Evolutionary conservation across 176 grass and related monocot species (phyloP).

Genomic region (Bromus sterilis): DNA sequence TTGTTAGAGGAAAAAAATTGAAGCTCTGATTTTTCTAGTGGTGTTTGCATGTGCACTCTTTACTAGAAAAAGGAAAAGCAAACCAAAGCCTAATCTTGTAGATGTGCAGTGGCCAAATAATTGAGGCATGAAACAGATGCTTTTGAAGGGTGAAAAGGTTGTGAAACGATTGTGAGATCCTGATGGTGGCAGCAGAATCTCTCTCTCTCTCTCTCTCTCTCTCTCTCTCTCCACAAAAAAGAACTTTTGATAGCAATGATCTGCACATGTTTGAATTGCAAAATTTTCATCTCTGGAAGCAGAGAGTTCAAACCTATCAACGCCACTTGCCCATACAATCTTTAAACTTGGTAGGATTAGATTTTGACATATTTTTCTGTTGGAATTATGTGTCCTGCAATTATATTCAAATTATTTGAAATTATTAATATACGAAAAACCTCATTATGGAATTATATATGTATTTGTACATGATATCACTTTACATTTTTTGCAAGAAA

Average conservation of each 20-base stretch:
- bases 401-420: too few relatives aligned
- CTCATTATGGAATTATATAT: too few relatives aligned
- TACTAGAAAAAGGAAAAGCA: not conserved
- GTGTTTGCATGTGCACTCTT: not conserved
- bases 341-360: not conserved
- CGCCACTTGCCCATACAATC: not conserved
- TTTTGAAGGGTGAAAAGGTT: not conserved
- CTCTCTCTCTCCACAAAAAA: not conserved
- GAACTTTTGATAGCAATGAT: not conserved
- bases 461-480: too few relatives aligned
- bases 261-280: not conserved
- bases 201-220: not conserved
- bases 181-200: not conserved
- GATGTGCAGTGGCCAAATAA: slow-evolving; percentile 3
- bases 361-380: not conserved
- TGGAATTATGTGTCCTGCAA: too few relatives aligned
- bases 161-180: not conserved
- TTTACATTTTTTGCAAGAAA: too few relatives aligned
- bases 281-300: not conserved
- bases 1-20: slow-evolving; percentile 8
- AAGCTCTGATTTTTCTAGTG: not conserved
- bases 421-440: too few relatives aligned
- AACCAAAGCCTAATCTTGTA: slow-evolving; percentile 11
- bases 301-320: not conserved
- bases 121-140: slow-evolving; percentile 12